Evolutionary conservation across 805 yeast genomes (phyloP).

Genomic region (Helenozyma baotianmanensis): DNA sequence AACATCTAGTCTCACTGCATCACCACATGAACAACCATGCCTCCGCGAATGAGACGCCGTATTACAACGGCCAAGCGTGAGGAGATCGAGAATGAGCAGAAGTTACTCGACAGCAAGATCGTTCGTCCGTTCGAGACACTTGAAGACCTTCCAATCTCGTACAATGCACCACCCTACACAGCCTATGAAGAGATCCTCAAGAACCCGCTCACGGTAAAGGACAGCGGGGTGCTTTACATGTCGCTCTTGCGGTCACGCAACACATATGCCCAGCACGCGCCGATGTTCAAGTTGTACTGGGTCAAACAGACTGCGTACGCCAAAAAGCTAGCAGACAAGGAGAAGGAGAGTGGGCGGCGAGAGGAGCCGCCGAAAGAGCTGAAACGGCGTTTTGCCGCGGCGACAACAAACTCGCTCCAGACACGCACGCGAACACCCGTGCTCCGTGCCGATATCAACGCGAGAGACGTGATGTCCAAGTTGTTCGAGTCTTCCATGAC

Average conservation of each 20-base stretch:
- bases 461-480: conserved; percentile 85
- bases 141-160: conserved; percentile 65
- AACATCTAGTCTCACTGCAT: not conserved
- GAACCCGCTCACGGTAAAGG: conserved; percentile 65
- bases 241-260: conserved; percentile 72
- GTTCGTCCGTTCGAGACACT: conserved; percentile 63
- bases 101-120: conserved; percentile 29
- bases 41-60: conserved; percentile 42
- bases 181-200: conserved; percentile 46
- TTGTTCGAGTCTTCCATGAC: conserved; percentile 69
- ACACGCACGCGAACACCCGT: conserved; percentile 27
- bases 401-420: conserved; percentile 15
- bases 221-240: conserved; percentile 65
- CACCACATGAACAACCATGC: conserved; percentile 21
- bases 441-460: conserved; percentile 41
- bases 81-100: conserved; percentile 40
- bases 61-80: conserved; percentile 39
- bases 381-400: conserved; percentile 16
- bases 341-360: conserved; percentile 14
- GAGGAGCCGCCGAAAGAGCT: conserved; percentile 7
- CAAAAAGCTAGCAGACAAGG: conserved; percentile 38
- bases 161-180: conserved; percentile 58
- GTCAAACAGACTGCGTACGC: conserved; percentile 59
- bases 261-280: conserved; percentile 51
- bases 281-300: conserved; percentile 80